Evolutionary conservation across 1,139 yeast species (phyloP).

Genomic region (Hansenula sp.): DNA sequence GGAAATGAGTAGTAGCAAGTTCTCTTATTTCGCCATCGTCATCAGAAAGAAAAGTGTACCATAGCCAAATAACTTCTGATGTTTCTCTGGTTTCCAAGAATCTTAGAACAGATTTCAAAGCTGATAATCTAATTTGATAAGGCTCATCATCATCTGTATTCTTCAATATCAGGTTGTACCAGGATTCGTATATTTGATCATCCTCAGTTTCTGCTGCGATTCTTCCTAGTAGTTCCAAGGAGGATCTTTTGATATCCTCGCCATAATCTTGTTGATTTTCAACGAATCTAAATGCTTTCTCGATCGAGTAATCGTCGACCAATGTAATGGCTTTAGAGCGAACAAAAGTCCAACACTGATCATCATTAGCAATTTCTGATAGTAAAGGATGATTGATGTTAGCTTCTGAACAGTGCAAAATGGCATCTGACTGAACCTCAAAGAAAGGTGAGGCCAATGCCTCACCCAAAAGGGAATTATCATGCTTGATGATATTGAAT

Average conservation of each 20-base stretch:
- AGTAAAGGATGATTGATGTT: conserved; percentile 10
- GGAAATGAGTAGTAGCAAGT: conserved; percentile 31
- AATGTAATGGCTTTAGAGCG: conserved; percentile 15
- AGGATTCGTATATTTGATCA: conserved; percentile 18
- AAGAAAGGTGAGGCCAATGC: conserved; percentile 37
- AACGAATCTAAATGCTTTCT: conserved; percentile 18
- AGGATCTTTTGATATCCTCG: conserved; percentile 44
- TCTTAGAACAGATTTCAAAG: conserved; percentile 41
- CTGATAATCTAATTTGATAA: conserved; percentile 42
- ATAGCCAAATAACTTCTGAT: conserved; percentile 14
- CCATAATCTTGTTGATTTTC: conserved; percentile 26
- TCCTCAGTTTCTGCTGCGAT: conserved; percentile 27
- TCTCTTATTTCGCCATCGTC: conserved; percentile 53
- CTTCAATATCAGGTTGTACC: conserved; percentile 29
- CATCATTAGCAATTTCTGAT: conserved; percentile 15
- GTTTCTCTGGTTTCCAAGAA: conserved; percentile 12
- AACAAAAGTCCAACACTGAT: conserved; percentile 14
- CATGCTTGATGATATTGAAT: conserved; percentile 25
- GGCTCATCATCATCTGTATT: conserved; percentile 41
- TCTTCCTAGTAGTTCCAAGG: conserved; percentile 48
- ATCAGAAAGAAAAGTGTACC: conserved; percentile 47
- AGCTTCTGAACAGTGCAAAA: conserved; percentile 27
- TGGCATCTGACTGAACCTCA: conserved; percentile 46
- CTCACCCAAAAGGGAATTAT: conserved; percentile 25
- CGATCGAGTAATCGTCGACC: conserved; percentile 15